A percentile compares a stretch with the other conserved stretches of the same genome.
These are phyloP conservation scores for Petunia axillaris DNA, from an alignment of 257 asterid species.

Conservation along the genomic window DNA sequence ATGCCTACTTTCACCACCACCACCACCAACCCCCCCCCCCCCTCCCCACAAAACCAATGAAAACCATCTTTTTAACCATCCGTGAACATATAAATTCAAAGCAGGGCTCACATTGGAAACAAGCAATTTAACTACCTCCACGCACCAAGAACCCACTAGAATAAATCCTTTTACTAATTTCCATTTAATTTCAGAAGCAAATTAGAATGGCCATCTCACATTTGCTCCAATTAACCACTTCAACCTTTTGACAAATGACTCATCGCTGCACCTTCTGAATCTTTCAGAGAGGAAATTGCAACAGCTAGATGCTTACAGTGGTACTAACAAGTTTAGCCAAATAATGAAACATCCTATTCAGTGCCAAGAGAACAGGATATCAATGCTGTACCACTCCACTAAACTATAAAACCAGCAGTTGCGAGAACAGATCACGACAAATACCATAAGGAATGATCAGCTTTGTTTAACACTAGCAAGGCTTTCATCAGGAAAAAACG, in stretches of 20 bases:
- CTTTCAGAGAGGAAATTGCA: background rate
- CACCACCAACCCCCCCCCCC: background rate
- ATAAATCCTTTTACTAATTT: background rate
- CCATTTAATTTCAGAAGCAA: background rate
- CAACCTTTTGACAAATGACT: background rate
- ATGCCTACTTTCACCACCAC: background rate
- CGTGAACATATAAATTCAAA: background rate
- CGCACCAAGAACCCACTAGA: background rate
- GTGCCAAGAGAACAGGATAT: background rate
- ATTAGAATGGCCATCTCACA: background rate
- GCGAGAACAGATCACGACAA: background rate
- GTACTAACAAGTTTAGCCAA: background rate
- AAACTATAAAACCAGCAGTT: background rate
- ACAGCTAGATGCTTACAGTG: background rate
- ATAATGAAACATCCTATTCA: background rate
- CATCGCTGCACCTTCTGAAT: conserved; percentile 4
- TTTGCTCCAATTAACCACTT: background rate
- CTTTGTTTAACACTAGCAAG: background rate
- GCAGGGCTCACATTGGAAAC: background rate
- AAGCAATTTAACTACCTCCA: background rate
- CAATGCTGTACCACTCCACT: background rate
- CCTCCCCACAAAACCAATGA: background rate
- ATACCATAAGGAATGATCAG: background rate
- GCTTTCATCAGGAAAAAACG: background rate
- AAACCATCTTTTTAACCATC: background rate